Evolutionary conservation across 2,329 filamentous ascomycete genomes (phyloP), one percentile per base, ranked within the genome.

Genomic region (Emmonsiellopsis sp.): DNA sequence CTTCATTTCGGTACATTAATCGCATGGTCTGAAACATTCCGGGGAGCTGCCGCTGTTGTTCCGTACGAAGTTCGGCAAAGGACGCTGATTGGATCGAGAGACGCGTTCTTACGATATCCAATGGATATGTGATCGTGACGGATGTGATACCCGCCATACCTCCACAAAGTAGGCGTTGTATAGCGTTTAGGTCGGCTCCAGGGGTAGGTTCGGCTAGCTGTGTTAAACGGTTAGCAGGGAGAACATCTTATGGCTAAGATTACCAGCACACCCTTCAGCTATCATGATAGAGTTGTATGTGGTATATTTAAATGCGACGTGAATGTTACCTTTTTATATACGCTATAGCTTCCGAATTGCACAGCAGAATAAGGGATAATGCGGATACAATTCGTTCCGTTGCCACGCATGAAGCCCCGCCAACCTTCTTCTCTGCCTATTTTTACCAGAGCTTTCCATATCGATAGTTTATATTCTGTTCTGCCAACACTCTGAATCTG

Each of bases 321-420:
- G 42, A 9, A 44, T 44, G 17, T 68, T 74, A 94, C 91, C 74
- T 84, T 81, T 72, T 95, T 96, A 74, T 98, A 98, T 61, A 97
- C 83, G 68, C 95, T 97, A 76, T 97, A 98, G 67, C 90, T 94
- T 61, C 92, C 92, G 71, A 98, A 98, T 67, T 98, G 93, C 42
- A 97, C 93, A 9, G 93, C 93, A 49, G 92, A 97, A 71, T 98
- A 98, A 4, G 93, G 93, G 51, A 98, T 89, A 61, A 98, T 98
- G 57, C 93, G 88, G 63, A 98, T 88, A 77, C 93, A 98, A 71
- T 98, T 98, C 56, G 91, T 96, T 58, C 93, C 93, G 68, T 98
- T 98, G 51, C 93, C 93, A 60, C 90, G 84, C 91, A 98, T 95
- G 71, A 97, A 95, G 0, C 93, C 93, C 69, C 84, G 84, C 89